Evolutionary conservation across 2,329 filamentous ascomycete species (phyloP).

Genomic region (Fusarium sp.): DNA sequence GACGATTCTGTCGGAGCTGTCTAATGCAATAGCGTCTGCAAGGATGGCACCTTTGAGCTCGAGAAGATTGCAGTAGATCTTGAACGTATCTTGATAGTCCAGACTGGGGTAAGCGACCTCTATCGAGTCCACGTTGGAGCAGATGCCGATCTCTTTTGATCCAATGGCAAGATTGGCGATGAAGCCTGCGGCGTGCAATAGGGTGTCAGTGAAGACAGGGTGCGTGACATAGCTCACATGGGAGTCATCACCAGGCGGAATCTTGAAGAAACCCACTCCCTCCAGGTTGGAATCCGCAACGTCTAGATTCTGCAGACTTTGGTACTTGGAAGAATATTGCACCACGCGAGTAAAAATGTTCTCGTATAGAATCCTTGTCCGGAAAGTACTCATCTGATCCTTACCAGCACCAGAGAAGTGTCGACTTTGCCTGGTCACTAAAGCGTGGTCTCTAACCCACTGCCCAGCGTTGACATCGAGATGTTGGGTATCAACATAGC

Average conservation of each 20-base stretch:
- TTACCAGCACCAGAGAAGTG: slow-evolving; percentile 1
- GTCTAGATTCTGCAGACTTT: background rate
- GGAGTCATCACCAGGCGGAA: background rate
- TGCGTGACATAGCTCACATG: background rate
- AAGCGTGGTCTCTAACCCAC: slow-evolving; percentile 1
- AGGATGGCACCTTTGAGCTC: slow-evolving; percentile 2
- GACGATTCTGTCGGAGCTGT: background rate
- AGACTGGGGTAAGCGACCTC: background rate
- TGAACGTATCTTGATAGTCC: background rate
- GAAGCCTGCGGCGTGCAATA: slow-evolving; percentile 3
- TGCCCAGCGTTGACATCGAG: background rate
- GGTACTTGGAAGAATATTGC: background rate
- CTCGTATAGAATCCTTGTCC: background rate
- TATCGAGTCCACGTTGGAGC: background rate
- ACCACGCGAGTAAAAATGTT: background rate
- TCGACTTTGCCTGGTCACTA: background rate
- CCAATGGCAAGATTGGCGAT: slow-evolving; percentile 1
- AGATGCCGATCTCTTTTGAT: background rate
- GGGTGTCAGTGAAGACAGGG: slow-evolving; percentile 9
- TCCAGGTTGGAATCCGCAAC: slow-evolving; percentile 9
- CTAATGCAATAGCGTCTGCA: background rate
- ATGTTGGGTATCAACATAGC: background rate
- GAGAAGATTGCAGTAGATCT: slow-evolving; percentile 7
- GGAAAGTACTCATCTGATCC: background rate
- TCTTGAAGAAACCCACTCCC: background rate